Percentiles rank a stretch among this genome's conserved stretches.
Evolutionary conservation across 2,329 filamentous ascomycete species (phyloP).

Genomic region (Geosmithia morbida): DNA sequence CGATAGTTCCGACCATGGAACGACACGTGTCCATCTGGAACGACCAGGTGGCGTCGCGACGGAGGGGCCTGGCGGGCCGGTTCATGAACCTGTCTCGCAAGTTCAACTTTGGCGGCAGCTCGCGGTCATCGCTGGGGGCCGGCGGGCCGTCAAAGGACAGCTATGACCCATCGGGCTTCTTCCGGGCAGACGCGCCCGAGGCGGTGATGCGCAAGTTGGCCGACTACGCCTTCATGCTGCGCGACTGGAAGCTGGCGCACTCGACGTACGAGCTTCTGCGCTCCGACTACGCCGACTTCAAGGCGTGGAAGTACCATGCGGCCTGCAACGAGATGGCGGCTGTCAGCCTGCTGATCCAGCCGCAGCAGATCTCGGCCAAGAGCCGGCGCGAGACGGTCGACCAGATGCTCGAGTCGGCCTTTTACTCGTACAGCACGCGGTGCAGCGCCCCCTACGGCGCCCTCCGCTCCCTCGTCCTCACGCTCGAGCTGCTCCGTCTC

Average conservation of each 20-base stretch:
- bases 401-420: conserved; percentile 76
- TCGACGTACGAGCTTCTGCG: conserved; percentile 85
- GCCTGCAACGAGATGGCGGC: conserved; percentile 93
- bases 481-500: conserved; percentile 69
- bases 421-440: conserved; percentile 83
- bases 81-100: conserved; percentile 89
- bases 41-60: conserved; percentile 83
- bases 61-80: conserved; percentile 79
- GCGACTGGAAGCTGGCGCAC: conserved; percentile 87
- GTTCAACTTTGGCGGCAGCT: conserved; percentile 66
- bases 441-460: conserved; percentile 70
- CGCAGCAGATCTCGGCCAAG: conserved; percentile 58
- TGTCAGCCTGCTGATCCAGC: conserved; percentile 65
- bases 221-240: conserved; percentile 92
- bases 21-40: conserved; percentile 87
- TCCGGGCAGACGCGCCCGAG: conserved; percentile 71
- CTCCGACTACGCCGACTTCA: conserved; percentile 83
- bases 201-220: conserved; percentile 86
- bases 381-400: conserved; percentile 69
- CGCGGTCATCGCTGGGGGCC: conserved; percentile 43
- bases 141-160: conserved; percentile 42
- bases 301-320: conserved; percentile 92
- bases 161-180: conserved; percentile 72
- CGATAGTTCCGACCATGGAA: conserved; percentile 92
- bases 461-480: conserved; percentile 60